phyloP scores from a whole-genome alignment of 305 asterid species.

The Fraxinus baroniana region DNA sequence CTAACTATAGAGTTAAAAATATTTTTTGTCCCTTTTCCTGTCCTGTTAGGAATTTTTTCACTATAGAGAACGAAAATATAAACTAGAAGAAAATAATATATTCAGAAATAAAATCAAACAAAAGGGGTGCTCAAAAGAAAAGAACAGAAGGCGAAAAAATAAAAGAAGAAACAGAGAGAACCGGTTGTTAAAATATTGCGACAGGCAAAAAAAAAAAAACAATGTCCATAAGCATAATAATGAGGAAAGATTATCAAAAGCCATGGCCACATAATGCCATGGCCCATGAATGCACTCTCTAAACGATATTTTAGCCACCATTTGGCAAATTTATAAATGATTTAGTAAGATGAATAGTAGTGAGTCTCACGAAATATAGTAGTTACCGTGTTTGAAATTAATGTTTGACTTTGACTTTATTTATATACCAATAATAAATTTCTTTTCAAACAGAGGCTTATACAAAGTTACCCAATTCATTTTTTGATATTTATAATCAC shows the following conservation, averaged over 20 bases:
- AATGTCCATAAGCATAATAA: neutral
- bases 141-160: neutral
- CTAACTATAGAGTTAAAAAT: neutral
- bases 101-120: neutral
- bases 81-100: neutral
- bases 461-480: neutral
- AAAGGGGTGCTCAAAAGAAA: neutral
- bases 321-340: neutral
- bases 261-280: neutral
- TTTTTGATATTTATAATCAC: neutral
- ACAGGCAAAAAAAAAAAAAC: neutral
- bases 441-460: neutral
- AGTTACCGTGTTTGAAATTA: neutral
- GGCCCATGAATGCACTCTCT: neutral
- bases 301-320: neutral
- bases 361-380: neutral
- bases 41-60: neutral
- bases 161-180: neutral
- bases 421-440: too few relatives aligned
- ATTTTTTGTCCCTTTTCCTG: neutral
- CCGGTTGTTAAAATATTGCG: neutral
- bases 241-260: neutral
- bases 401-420: neutral
- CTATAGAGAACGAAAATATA: neutral
- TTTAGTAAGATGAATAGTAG: neutral